Percentiles rank a stretch among this genome's conserved stretches.
Evolutionary conservation across 495 filamentous ascomycete genomes (phyloP).

Genomic region (Daldinia grandis): DNA sequence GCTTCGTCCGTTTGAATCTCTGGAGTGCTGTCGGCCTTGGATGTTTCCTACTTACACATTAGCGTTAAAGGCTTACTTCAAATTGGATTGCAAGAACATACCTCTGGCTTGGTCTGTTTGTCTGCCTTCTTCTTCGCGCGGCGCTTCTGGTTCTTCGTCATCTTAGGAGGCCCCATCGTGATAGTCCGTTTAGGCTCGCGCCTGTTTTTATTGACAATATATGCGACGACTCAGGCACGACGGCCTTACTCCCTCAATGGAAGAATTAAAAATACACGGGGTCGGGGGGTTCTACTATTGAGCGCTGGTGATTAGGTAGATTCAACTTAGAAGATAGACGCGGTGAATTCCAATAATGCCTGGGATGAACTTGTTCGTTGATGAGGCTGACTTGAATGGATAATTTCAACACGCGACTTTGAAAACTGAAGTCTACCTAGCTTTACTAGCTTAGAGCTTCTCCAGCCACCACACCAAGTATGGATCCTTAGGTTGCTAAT

Average conservation of each 20-base stretch:
- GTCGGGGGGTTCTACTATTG: background rate
- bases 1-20: slow-evolving; percentile 38
- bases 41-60: slow-evolving; percentile 32
- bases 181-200: slow-evolving; percentile 12
- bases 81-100: slow-evolving; percentile 32
- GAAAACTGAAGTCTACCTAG: slow-evolving; percentile 23
- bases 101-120: slow-evolving; percentile 67
- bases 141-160: slow-evolving; percentile 84
- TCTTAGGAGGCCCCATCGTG: slow-evolving; percentile 67
- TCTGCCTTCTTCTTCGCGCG: slow-evolving; percentile 91
- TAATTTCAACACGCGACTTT: slow-evolving; percentile 37
- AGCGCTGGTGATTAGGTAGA: background rate
- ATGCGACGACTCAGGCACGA: slow-evolving; percentile 11
- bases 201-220: slow-evolving; percentile 10
- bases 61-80: background rate
- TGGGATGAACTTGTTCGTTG: slow-evolving; percentile 14
- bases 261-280: background rate
- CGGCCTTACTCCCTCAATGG: background rate
- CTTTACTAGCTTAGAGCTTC: slow-evolving; percentile 13
- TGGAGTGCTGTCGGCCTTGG: slow-evolving; percentile 32
- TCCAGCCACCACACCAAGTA: background rate
- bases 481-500: too few relatives aligned
- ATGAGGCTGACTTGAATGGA: slow-evolving; percentile 26
- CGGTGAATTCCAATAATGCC: background rate
- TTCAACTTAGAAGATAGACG: background rate